Evolutionary conservation across 805 yeast genomes (phyloP).

Genomic region (Ogataea degrootiae): DNA sequence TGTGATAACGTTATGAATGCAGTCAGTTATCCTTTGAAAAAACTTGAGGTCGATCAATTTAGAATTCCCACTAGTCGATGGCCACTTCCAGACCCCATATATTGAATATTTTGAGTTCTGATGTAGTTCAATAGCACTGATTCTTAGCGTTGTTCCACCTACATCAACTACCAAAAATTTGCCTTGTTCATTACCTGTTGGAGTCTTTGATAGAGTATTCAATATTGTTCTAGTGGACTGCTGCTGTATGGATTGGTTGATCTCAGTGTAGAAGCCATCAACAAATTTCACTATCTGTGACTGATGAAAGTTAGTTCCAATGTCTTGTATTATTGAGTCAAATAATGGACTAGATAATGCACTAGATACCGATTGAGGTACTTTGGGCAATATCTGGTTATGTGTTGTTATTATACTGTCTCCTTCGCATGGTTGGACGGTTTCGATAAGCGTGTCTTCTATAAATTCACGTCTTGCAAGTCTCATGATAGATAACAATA

Average conservation of each 20-base stretch:
- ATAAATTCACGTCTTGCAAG: no score
- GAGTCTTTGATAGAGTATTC: slow-evolving; percentile 4
- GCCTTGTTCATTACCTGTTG: slow-evolving; percentile 16
- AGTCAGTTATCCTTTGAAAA: slow-evolving; percentile 37
- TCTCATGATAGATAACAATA: no score
- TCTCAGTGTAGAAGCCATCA: neutral
- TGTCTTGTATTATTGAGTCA: no score
- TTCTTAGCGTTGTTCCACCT: slow-evolving; percentile 53
- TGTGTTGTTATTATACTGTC: no score
- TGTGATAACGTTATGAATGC: slow-evolving; percentile 28
- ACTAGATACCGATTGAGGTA: no score
- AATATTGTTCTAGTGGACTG: slow-evolving; percentile 1
- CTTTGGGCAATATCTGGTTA: no score
- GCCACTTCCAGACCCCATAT: slow-evolving; percentile 30
- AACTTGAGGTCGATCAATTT: slow-evolving; percentile 39
- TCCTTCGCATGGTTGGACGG: no score
- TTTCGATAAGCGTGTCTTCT: no score
- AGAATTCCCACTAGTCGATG: slow-evolving; percentile 28
- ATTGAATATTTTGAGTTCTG: slow-evolving; percentile 7
- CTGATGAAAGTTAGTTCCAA: neutral
- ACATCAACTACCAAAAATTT: slow-evolving; percentile 44
- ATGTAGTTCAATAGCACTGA: slow-evolving; percentile 23
- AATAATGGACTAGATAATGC: no score
- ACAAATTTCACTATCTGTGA: neutral
- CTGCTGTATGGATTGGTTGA: neutral